Evolutionary conservation across 169 alveolate genomes (phyloP).

Genomic region (Cyclospora cayetanensis): DNA sequence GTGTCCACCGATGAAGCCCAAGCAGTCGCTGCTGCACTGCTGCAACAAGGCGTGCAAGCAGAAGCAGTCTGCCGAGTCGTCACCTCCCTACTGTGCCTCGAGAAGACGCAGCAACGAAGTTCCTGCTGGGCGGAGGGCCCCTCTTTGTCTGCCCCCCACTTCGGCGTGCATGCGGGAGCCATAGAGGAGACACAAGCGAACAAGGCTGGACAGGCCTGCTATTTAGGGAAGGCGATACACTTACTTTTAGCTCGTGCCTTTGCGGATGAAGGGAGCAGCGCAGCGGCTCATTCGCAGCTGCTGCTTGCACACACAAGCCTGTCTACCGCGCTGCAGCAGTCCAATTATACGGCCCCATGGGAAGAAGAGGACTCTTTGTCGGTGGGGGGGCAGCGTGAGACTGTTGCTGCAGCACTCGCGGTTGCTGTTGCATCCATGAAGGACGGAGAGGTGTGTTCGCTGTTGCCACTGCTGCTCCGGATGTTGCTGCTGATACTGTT

Average conservation of each 20-base stretch:
- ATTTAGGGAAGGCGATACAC: background rate
- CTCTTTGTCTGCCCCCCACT: too few relatives aligned
- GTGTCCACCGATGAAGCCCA: background rate
- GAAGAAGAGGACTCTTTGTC: background rate
- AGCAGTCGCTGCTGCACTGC: constrained; percentile 34
- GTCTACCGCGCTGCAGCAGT: too few relatives aligned
- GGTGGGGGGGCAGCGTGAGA: background rate
- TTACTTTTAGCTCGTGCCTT: background rate
- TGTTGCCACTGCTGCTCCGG: background rate
- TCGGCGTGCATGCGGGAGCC: too few relatives aligned
- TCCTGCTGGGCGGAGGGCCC: background rate
- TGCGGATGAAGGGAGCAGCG: constrained; percentile 16
- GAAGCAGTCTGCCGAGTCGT: background rate
- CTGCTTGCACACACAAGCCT: too few relatives aligned
- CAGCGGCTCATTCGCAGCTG: background rate
- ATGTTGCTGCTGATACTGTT: background rate
- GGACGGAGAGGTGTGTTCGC: constrained; percentile 10
- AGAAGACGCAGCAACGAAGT: background rate
- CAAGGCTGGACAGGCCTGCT: background rate
- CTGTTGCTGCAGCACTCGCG: background rate
- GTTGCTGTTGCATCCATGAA: constrained; percentile 6
- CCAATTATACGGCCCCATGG: background rate
- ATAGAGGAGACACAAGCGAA: background rate
- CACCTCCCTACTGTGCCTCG: background rate
- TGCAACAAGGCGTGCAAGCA: constrained; percentile 12